Evolutionary conservation across 1,139 yeast species (phyloP).

Genomic region (Yamadazyma triangularis): DNA sequence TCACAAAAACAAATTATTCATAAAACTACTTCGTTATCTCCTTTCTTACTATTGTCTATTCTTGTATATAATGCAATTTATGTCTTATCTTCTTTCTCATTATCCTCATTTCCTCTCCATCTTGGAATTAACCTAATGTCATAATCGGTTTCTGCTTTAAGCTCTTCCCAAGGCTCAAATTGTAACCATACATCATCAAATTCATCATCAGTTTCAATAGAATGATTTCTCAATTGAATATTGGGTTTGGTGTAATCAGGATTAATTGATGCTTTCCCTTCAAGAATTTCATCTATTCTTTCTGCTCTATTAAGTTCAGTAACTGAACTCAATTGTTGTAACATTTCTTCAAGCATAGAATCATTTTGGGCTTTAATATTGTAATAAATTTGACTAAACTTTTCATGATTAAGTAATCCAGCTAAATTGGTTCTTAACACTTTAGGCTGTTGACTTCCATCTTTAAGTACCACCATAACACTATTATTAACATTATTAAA

Average conservation of each 20-base stretch:
- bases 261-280: conserved; percentile 22
- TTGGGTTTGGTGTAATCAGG: conserved; percentile 29
- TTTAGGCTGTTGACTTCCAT: conserved; percentile 9
- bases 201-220: conserved; percentile 36
- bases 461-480: conserved; percentile 9
- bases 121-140: conserved; percentile 45
- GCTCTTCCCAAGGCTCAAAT: conserved; percentile 52
- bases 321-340: conserved; percentile 24
- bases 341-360: conserved; percentile 16
- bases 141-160: conserved; percentile 40
- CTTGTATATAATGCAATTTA: too few species aligned
- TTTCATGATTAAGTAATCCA: conserved; percentile 7
- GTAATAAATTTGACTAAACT: conserved; percentile 19
- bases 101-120: conserved; percentile 18
- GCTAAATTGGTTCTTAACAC: conserved; percentile 2
- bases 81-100: not conserved
- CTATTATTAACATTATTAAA: conserved; percentile 3
- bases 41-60: too few species aligned
- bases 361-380: conserved; percentile 21
- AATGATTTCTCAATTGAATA: conserved; percentile 34
- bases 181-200: conserved; percentile 44
- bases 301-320: conserved; percentile 35
- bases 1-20: too few species aligned
- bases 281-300: conserved; percentile 33
- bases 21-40: too few species aligned